Evolutionary conservation across 441 rosid species (phyloP).

Genomic region (Croton laevigatus): DNA sequence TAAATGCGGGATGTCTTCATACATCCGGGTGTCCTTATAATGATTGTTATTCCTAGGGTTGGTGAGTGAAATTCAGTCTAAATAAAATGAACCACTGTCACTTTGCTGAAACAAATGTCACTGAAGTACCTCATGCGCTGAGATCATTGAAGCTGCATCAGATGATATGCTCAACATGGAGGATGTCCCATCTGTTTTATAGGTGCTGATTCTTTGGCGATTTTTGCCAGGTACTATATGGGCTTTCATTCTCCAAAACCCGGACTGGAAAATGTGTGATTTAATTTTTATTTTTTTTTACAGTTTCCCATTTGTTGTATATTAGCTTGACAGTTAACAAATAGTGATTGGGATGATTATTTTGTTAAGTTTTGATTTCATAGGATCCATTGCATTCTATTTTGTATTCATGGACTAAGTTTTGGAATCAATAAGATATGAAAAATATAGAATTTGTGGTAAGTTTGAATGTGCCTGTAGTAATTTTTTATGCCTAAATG

Average conservation of each 20-base stretch:
- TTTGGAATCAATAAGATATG: neutral
- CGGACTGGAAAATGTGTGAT: neutral
- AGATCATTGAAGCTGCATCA: constrained; percentile 89
- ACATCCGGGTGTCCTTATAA: too few species aligned
- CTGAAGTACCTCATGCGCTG: constrained; percentile 92
- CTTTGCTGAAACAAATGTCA: constrained; percentile 93
- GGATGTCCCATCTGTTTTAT: constrained; percentile 75
- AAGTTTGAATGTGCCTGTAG: too few species aligned
- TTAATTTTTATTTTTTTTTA: neutral
- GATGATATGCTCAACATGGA: constrained; percentile 81
- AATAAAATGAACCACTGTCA: constrained; percentile 75
- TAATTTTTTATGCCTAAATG: too few species aligned
- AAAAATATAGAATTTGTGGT: neutral
- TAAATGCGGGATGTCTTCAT: too few species aligned
- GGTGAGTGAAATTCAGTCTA: constrained; percentile 65
- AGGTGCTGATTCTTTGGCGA: constrained; percentile 41
- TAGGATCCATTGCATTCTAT: too few species aligned
- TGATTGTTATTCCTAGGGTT: too few species aligned
- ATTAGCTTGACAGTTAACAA: too few species aligned
- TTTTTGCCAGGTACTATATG: constrained; percentile 46
- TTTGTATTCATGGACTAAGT: neutral
- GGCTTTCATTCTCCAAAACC: neutral
- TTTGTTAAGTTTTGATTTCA: neutral
- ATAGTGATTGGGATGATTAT: too few species aligned
- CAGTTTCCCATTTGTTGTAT: too few species aligned